Conservation (phyloP, 2,329 filamentous ascomycete species). For the Xylariaceae sp. region DNA sequence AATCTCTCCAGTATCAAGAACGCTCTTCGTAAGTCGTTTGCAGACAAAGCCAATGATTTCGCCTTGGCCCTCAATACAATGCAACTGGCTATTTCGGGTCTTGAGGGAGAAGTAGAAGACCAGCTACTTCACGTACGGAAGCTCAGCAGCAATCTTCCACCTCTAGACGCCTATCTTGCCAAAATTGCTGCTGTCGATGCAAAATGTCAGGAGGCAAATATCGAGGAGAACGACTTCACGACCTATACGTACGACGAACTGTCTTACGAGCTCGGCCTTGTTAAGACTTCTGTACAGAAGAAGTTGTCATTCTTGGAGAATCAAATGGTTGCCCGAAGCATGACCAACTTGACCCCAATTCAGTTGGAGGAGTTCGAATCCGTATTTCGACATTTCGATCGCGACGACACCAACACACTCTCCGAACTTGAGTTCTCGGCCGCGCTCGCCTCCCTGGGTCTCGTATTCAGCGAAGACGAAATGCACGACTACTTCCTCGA, state of each 20-base stretch:
- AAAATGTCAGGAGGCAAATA: constrained; percentile 93
- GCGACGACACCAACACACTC: constrained; percentile 82
- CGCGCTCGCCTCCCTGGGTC: constrained; percentile 84
- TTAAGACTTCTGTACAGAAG: constrained; percentile 88
- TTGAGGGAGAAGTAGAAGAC: constrained; percentile 95
- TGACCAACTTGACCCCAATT: constrained; percentile 98
- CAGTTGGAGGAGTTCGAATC: constrained; percentile 98
- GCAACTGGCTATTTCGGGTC: constrained; percentile 88
- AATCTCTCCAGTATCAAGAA: constrained; percentile 74
- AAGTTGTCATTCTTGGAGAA: constrained; percentile 97
- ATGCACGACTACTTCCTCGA: constrained; percentile 94
- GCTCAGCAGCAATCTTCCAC: constrained; percentile 77
- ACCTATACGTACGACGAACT: constrained; percentile 98
- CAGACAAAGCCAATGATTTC: constrained; percentile 98
- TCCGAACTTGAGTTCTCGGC: constrained; percentile 95
- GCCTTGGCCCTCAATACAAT: constrained; percentile 91
- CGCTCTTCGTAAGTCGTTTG: constrained; percentile 82
- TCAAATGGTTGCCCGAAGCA: constrained; percentile 94
- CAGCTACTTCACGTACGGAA: constrained; percentile 82
- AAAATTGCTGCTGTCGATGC: constrained; percentile 81
- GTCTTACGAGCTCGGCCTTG: constrained; percentile 84
- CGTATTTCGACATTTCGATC: constrained; percentile 96
- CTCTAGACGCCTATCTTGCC: constrained; percentile 84
- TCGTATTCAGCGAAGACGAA: constrained; percentile 95
- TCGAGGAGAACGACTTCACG: constrained; percentile 99